phyloP scores from a whole-genome alignment of 2,329 filamentous ascomycete genomes.

The Colletotrichum agaves region DNA sequence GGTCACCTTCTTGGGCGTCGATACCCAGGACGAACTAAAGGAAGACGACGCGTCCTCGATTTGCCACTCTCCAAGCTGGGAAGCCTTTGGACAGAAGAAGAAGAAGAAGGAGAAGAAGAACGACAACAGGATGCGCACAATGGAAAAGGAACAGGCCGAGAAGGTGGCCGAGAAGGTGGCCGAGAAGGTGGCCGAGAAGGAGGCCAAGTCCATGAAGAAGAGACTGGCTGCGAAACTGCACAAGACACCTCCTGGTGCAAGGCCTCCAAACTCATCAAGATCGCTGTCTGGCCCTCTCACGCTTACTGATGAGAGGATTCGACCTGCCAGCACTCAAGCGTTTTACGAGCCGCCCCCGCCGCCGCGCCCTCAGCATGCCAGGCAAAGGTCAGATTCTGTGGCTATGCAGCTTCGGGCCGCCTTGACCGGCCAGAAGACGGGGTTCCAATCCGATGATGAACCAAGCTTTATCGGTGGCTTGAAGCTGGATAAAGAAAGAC shows the following conservation, averaged over 20 bases:
- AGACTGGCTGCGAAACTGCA: constrained; percentile 49
- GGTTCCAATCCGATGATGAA: constrained; percentile 33
- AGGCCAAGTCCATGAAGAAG: constrained; percentile 51
- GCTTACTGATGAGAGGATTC: constrained; percentile 22
- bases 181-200: constrained; percentile 48
- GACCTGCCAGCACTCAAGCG: constrained; percentile 23
- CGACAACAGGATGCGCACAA: constrained; percentile 52
- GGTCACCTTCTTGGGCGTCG: constrained; percentile 52
- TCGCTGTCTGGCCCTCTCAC: constrained; percentile 25
- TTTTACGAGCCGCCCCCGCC: constrained; percentile 24
- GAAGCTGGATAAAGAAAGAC: constrained; percentile 53
- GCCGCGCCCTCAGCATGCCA: constrained; percentile 23
- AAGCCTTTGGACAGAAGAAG: constrained; percentile 64
- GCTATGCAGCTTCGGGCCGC: constrained; percentile 36
- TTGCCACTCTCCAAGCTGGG: constrained; percentile 72
- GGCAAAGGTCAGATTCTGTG: constrained; percentile 36
- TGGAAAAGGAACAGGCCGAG: constrained; percentile 52
- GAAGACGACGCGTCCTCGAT: constrained; percentile 61
- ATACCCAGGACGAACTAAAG: constrained; percentile 46
- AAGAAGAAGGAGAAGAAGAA: constrained; percentile 65
- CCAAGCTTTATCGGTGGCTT: constrained; percentile 54
- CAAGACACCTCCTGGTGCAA: constrained; percentile 48
- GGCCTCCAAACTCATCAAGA: constrained; percentile 31
- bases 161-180: constrained; percentile 48
- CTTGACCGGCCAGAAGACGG: constrained; percentile 37